These are phyloP conservation scores for Alternaria brassicicola DNA, from an alignment of 2,329 filamentous ascomycete genomes.

Conservation along the genomic window DNA sequence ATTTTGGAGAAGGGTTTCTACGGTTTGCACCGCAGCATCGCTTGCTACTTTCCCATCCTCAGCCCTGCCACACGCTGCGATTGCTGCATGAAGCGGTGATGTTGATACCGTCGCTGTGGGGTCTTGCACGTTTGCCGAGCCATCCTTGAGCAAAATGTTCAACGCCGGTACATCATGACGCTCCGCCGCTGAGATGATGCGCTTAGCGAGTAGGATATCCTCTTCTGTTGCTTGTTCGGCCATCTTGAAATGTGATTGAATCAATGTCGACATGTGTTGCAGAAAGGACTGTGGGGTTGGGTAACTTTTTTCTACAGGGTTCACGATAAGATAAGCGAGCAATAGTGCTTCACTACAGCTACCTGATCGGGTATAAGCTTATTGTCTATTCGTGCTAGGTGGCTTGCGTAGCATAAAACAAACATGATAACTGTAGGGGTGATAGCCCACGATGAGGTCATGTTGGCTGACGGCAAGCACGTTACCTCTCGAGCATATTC, in stretches of 20 bases:
- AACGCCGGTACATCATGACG: constrained; percentile 44
- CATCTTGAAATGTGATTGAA: constrained; percentile 29
- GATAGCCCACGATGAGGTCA: too few species aligned
- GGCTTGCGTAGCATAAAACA: neutral
- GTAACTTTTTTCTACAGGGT: constrained; percentile 14
- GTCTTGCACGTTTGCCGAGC: constrained; percentile 47
- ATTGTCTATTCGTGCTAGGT: too few species aligned
- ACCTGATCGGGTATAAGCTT: constrained; percentile 7
- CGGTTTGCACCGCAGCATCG: constrained; percentile 38
- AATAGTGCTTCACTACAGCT: constrained; percentile 17
- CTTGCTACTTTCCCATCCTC: constrained; percentile 37
- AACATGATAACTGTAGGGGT: neutral
- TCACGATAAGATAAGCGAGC: constrained; percentile 19
- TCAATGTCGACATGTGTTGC: neutral
- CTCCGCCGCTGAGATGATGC: constrained; percentile 46
- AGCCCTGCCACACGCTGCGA: constrained; percentile 39
- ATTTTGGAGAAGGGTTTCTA: constrained; percentile 43
- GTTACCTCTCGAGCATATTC: neutral
- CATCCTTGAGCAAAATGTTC: constrained; percentile 44
- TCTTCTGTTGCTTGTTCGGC: constrained; percentile 44
- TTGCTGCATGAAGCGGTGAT: constrained; percentile 46
- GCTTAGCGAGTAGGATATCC: constrained; percentile 46
- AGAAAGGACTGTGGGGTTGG: constrained; percentile 16
- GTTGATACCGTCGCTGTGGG: constrained; percentile 42
- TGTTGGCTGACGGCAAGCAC: neutral